Evolutionary conservation across 129 eudicot species (phyloP), one percentile per base, ranked within the genome.

Genomic region (Helianthus tuberosus): DNA sequence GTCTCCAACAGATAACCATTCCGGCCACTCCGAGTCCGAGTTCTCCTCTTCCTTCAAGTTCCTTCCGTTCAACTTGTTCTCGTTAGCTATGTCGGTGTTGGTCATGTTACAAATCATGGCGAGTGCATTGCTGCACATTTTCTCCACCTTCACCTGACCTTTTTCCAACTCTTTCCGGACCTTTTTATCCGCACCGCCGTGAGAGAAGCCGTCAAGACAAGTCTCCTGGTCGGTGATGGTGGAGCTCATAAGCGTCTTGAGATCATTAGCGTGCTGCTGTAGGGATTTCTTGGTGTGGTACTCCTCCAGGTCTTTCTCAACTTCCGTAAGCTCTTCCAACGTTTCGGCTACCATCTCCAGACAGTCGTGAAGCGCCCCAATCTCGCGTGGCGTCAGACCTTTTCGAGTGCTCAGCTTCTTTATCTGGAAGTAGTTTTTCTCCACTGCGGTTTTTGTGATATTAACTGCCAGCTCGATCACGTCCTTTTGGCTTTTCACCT

Each of bases 41-140:
- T 4, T 6, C 0, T 15, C 64, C 49, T 62, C 84, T 66, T 76
- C 79, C 65, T 53, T 44, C 11, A 87, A 66, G 20, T 71, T 87
- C 69, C 92, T 82, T 5, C 91, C 84, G 3, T 3, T 80, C 10
- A 89, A 84, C 3, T 3, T 54, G 3, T 53, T 79, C 17, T 11
- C 12, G 5, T 69, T 69, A 0, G 62, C 87, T 25, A 87, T 20
- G 73, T 87, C 98, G 1, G 86, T 60, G 16, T 77, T 69, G 8
- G 96, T 93, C 89, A 93, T 67, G 77, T 93, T 93, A 51, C 81
- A 79, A 0, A 93, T 83, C 98, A 93, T 93, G 15, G 98, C 96
- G 29, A 93, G 66, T 2, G 82, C 89, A 64, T 86, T 93, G 41
- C 98, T 93, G 72, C 98, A 93, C 89, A 93, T 84, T 59, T 86